These are phyloP conservation scores for Quercus ilex DNA, from an alignment of 306 rosid genomes.

Conservation along the genomic window DNA sequence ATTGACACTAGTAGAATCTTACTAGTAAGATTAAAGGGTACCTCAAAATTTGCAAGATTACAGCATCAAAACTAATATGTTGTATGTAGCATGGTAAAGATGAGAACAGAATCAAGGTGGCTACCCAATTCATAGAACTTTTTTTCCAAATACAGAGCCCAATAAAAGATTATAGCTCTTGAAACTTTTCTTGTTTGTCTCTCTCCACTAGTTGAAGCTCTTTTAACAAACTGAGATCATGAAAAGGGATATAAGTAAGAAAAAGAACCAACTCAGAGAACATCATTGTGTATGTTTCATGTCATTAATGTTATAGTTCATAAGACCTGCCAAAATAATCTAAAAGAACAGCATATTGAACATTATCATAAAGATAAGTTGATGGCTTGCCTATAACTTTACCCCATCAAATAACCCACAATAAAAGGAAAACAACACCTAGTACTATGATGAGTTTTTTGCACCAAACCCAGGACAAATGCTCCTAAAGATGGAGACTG, in stretches of 20 bases:
- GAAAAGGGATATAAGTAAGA: neutral
- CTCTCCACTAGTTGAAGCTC: neutral
- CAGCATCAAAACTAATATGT: too few relatives aligned
- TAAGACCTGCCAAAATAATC: neutral
- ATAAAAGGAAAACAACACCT: neutral
- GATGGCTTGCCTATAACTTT: neutral
- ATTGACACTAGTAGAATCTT: too few relatives aligned
- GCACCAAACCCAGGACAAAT: neutral
- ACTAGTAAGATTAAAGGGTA: too few relatives aligned
- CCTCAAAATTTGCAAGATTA: too few relatives aligned
- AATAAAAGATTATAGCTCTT: too few relatives aligned
- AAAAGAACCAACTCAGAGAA: neutral
- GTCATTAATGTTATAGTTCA: neutral
- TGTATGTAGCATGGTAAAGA: too few relatives aligned
- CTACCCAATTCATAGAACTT: too few relatives aligned
- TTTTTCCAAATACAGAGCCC: too few relatives aligned
- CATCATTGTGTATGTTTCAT: neutral
- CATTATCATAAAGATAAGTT: neutral
- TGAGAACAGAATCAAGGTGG: too few relatives aligned
- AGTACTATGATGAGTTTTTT: neutral
- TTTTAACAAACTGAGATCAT: neutral
- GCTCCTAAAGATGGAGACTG: conserved; percentile 14
- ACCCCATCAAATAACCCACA: neutral
- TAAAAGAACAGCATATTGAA: neutral
- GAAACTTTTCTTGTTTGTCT: too few relatives aligned